Percentiles rank a stretch among this genome's conserved stretches.
phyloP scores from a whole-genome alignment of 106 monocot species.

The Dioscorea dumetorum region DNA sequence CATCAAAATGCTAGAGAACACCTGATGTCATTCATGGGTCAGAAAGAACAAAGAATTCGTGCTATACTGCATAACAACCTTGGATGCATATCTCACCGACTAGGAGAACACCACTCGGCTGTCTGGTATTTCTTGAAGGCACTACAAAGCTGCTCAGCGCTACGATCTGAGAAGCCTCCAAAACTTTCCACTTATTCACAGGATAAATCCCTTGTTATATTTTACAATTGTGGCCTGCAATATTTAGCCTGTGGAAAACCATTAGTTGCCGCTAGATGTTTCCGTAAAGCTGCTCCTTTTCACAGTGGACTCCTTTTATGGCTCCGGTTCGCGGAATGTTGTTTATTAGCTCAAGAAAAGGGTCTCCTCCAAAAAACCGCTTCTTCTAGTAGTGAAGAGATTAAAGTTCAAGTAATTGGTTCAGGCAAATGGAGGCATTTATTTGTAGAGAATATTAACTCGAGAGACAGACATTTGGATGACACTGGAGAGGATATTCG shows the following conservation, averaged over 20 bases:
- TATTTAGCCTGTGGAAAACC: slow-evolving; percentile 59
- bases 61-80: slow-evolving; percentile 63
- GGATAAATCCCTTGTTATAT: slow-evolving; percentile 58
- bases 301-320: slow-evolving; percentile 55
- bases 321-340: slow-evolving; percentile 85
- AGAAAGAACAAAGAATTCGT: slow-evolving; percentile 38
- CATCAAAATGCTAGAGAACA: slow-evolving; percentile 72
- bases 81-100: slow-evolving; percentile 76
- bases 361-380: slow-evolving; percentile 29
- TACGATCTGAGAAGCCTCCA: slow-evolving; percentile 42
- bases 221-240: slow-evolving; percentile 82
- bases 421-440: slow-evolving; percentile 68
- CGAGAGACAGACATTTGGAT: slow-evolving; percentile 15
- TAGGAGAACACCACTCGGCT: slow-evolving; percentile 41
- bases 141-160: slow-evolving; percentile 27
- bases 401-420: slow-evolving; percentile 53
- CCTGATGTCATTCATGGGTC: slow-evolving; percentile 45
- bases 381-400: slow-evolving; percentile 17
- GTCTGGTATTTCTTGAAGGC: slow-evolving; percentile 56
- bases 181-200: slow-evolving; percentile 60
- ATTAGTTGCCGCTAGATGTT: slow-evolving; percentile 60
- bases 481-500: slow-evolving; percentile 16
- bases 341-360: slow-evolving; percentile 58
- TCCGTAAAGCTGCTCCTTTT: slow-evolving; percentile 53
- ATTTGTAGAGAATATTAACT: slow-evolving; percentile 29